Conservation (phyloP, 495 filamentous ascomycete genomes). For the Tuber calosporum region DNA sequence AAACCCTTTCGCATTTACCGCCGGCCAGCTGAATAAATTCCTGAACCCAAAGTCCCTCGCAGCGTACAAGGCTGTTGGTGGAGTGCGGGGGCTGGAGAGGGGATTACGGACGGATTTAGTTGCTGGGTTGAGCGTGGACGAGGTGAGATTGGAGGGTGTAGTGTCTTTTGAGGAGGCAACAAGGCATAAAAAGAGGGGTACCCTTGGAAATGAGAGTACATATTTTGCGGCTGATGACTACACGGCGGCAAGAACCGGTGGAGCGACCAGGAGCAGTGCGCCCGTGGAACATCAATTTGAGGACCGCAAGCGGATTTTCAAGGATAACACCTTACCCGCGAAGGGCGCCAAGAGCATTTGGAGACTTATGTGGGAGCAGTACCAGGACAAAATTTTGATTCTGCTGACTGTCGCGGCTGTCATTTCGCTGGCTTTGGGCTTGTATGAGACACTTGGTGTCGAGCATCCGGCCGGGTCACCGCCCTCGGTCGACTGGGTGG, state of each 20-base stretch:
- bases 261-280: slow-evolving; percentile 6
- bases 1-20: slow-evolving; percentile 64
- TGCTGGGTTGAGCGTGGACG: slow-evolving; percentile 61
- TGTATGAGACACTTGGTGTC: slow-evolving; percentile 58
- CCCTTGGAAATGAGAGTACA: slow-evolving; percentile 3
- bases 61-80: slow-evolving; percentile 63
- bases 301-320: slow-evolving; percentile 64
- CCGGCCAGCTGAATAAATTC: slow-evolving; percentile 66
- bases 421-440: slow-evolving; percentile 62
- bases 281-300: slow-evolving; percentile 46
- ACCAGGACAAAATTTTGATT: slow-evolving; percentile 79
- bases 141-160: slow-evolving; percentile 51
- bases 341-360: slow-evolving; percentile 67
- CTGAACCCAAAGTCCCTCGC: slow-evolving; percentile 67
- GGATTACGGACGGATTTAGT: slow-evolving; percentile 60
- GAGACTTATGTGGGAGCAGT: slow-evolving; percentile 73
- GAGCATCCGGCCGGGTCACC: slow-evolving; percentile 43
- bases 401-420: slow-evolving; percentile 65
- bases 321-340: slow-evolving; percentile 64
- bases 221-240: slow-evolving; percentile 13
- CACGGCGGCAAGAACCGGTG: slow-evolving; percentile 6
- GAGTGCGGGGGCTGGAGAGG: slow-evolving; percentile 58
- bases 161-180: slow-evolving; percentile 59
- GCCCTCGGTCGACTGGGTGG: slow-evolving; percentile 63
- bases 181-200: slow-evolving; percentile 29